Evolutionary conservation across 345 rosid species (phyloP), one percentile per base, ranked within the genome.

Genomic region (Kandelia obovata): DNA sequence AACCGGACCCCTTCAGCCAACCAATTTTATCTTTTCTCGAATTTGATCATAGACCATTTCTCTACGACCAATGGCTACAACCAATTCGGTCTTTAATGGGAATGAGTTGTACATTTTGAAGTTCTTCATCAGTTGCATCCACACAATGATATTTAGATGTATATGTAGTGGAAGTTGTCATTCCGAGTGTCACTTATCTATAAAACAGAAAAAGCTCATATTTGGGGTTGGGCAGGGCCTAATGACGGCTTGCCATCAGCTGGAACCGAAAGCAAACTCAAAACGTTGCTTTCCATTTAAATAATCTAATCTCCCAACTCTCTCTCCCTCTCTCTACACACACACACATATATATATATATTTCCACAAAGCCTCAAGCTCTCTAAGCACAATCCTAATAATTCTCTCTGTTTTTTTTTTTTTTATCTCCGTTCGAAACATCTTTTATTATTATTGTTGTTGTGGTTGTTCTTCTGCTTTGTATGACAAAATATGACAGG

Each of bases 231-330:
- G 46, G 85, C 78, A 64, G 88, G 90, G 68, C 87, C 96, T 64
- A 74, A 59, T 49, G 84, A 87, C 84, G 74, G 92, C 87, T 86
- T 59, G 83, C 79, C 65, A 73, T 85, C 89, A 90, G 98, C 96
- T 90, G 96, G 80, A 83, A 53, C 67, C 58, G 90, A 89, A 90
- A 83, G 84, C 83, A 64, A 81, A 78, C 19, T 7, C 39, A 19
- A 25, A 65, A 75, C 72, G 83, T 59, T 63, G 66, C 74, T 58
- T 76, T 83, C 80, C 59, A 61, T 69, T 81, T 78, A 62, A 68
- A 76, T 70, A 67, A 15, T 35, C 55, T 47, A 27, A 58, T 39
- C 73, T 28, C 74, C 63, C 43, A 74, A 51, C 60, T 34, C 37
- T 34, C 8, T 34, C 9, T 31, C 31, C 3, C 31, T 28, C 31